Conservation (phyloP, 1,284 basidiomycete genomes). For the Leccinum fallax region DNA sequence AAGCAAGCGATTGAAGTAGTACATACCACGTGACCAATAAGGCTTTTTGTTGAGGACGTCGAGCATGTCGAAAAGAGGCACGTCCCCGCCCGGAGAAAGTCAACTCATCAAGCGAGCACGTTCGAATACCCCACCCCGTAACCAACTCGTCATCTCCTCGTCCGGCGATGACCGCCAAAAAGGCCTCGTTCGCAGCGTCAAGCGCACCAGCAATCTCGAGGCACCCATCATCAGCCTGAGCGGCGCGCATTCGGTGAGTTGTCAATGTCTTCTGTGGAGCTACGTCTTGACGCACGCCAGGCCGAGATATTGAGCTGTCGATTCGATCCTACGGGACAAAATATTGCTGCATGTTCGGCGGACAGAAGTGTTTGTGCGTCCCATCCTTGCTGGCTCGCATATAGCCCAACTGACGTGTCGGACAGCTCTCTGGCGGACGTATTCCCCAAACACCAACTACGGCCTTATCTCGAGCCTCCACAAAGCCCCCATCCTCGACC, state of each 20-base stretch:
- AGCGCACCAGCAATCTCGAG: conserved; percentile 76
- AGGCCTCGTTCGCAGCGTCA: conserved; percentile 74
- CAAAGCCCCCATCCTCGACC: conserved; percentile 79
- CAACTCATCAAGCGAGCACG: conserved; percentile 67
- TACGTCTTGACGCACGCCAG: conserved; percentile 40
- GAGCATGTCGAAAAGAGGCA: conserved; percentile 68
- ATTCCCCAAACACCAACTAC: conserved; percentile 81
- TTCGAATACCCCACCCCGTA: conserved; percentile 58
- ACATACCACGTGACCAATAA: conserved; percentile 7
- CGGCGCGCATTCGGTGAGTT: conserved; percentile 69
- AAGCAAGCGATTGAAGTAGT: neutral
- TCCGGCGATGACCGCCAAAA: conserved; percentile 70
- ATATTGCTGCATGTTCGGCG: conserved; percentile 81
- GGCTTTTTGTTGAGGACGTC: neutral
- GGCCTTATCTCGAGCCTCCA: conserved; percentile 72
- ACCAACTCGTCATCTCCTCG: conserved; percentile 76
- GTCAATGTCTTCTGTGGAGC: neutral
- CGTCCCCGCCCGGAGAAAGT: conserved; percentile 55
- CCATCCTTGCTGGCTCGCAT: neutral
- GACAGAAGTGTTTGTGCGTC: conserved; percentile 77
- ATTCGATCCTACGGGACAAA: conserved; percentile 81
- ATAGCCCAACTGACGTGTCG: neutral
- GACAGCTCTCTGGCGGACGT: conserved; percentile 78
- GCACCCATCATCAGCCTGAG: conserved; percentile 80
- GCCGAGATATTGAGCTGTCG: conserved; percentile 78